Evolutionary conservation across 108 stramenopile species (phyloP), one percentile per base, ranked within the genome.

Genomic region (Skeletonema tropicum): DNA sequence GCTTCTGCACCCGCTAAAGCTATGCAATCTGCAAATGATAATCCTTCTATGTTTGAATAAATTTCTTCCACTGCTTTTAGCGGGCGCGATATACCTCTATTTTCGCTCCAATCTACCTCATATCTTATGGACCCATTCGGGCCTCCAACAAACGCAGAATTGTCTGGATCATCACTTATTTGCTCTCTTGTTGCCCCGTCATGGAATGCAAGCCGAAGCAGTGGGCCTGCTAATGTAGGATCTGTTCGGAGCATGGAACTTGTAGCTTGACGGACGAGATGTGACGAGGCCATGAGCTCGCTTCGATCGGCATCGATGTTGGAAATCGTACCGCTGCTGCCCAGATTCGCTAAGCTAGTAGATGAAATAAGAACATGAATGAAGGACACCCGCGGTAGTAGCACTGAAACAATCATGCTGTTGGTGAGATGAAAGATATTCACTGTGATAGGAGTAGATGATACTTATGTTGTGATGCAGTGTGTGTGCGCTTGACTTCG

Each of bases 121-220:
- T 85, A 90, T 57, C 67, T 73, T 48, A 90, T 82, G 0, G 89
- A 90, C 23, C 87, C 89, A 59, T 90, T 84, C n/a, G 87, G 71
- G 13, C 85, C 85, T 15, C 89, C 66, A 39, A 46, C 65, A 38
- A 49, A 60, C 57, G 3, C 60, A 25, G 19, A 33, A 33, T 31
- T 14, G 8, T 48, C 46, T 36, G 36, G n/a, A 23, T 57, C 46
- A 26, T 70, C 48, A 29, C 30, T 60, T 15, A 35, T 11, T 48
- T 45, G 36, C 63, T 86, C 80, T 49, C 60, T 66, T 14, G 87
- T 86, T 12, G 86, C 71, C 11, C 83, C 89, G 70, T 87, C 87
- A 63, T 90, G 86, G 84, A 90, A 90, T 49, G 89, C 86, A 12
- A 90, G 62, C 14, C 87, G 67, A 3, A 90, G 30, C 25, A 87